Evolutionary conservation across 2,329 filamentous ascomycete genomes (phyloP).

Genomic region (Capronia epimyces): DNA sequence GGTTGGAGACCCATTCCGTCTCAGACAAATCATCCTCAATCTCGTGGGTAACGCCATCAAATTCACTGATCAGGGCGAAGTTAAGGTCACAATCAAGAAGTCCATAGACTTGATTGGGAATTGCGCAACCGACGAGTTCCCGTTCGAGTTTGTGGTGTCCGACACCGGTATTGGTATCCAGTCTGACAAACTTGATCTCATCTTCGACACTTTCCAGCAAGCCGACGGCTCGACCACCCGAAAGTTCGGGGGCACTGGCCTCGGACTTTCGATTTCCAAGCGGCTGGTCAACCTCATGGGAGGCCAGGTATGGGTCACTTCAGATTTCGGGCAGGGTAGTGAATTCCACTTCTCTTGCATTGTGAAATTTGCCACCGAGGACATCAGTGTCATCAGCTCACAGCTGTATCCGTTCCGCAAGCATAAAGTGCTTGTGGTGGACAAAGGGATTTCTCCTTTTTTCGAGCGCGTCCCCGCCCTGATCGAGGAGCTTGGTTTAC

Average conservation of each 20-base stretch:
- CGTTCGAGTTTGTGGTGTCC: constrained; percentile 90
- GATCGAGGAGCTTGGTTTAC: constrained; percentile 70
- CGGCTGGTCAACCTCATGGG: constrained; percentile 93
- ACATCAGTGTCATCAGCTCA: constrained; percentile 70
- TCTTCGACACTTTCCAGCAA: constrained; percentile 98
- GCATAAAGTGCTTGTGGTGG: constrained; percentile 89
- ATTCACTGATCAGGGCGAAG: constrained; percentile 94
- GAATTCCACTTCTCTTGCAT: constrained; percentile 95
- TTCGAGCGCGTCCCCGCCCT: constrained; percentile 71
- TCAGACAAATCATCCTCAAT: constrained; percentile 95
- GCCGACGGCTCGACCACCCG: constrained; percentile 94
- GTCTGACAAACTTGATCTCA: constrained; percentile 88
- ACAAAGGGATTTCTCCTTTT: constrained; percentile 76
- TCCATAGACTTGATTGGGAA: constrained; percentile 50
- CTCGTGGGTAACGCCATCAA: constrained; percentile 98
- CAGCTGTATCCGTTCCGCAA: constrained; percentile 85
- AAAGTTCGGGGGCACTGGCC: constrained; percentile 90
- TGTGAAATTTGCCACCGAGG: constrained; percentile 75
- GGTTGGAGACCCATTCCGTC: constrained; percentile 90
- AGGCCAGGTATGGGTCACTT: constrained; percentile 93
- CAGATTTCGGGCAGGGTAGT: constrained; percentile 83
- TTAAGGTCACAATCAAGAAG: constrained; percentile 84
- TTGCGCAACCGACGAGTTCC: constrained; percentile 70
- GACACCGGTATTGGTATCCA: constrained; percentile 97
- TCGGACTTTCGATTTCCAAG: constrained; percentile 92